Evolutionary conservation across 305 asterid genomes (phyloP).

Genomic region (Petunia hybrid): DNA sequence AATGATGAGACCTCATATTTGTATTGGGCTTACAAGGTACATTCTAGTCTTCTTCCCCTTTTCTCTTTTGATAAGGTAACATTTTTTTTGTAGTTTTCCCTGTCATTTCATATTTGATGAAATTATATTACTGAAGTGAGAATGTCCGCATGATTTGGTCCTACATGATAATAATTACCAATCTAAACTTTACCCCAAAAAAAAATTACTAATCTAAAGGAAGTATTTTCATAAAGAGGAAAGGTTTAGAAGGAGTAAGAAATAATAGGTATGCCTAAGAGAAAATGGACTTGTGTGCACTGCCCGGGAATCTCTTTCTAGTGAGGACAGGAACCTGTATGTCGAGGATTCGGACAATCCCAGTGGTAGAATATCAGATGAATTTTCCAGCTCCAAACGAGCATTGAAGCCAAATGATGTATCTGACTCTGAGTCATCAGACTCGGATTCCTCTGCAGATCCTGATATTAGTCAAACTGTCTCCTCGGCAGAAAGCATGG

Average conservation of each 20-base stretch:
- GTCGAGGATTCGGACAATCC: slow-evolving; percentile 53
- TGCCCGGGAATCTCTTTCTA: slow-evolving; percentile 85
- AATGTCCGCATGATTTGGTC: neutral
- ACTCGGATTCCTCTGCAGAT: slow-evolving; percentile 81
- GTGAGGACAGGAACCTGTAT: slow-evolving; percentile 64
- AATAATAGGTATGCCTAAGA: neutral
- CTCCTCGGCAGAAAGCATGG: slow-evolving; percentile 59
- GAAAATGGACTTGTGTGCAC: slow-evolving; percentile 36
- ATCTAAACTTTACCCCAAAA: no score
- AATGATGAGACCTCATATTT: slow-evolving; percentile 83
- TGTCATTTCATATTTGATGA: neutral
- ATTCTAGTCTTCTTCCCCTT: neutral
- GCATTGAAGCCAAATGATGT: slow-evolving; percentile 51
- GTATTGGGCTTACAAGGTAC: slow-evolving; percentile 92
- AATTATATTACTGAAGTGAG: neutral
- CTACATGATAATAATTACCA: neutral
- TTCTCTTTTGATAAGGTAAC: neutral
- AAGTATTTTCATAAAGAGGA: neutral
- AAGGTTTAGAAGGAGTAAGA: neutral
- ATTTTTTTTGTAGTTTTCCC: no score
- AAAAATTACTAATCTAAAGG: no score
- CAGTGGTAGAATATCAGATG: slow-evolving; percentile 48
- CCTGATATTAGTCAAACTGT: slow-evolving; percentile 72
- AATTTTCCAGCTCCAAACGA: slow-evolving; percentile 53
- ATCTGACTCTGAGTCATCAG: slow-evolving; percentile 70